Percentiles rank a stretch among this genome's conserved stretches.
Evolutionary conservation across 306 rosid species (phyloP).

Genomic region (Hylodesmum podocarpum): DNA sequence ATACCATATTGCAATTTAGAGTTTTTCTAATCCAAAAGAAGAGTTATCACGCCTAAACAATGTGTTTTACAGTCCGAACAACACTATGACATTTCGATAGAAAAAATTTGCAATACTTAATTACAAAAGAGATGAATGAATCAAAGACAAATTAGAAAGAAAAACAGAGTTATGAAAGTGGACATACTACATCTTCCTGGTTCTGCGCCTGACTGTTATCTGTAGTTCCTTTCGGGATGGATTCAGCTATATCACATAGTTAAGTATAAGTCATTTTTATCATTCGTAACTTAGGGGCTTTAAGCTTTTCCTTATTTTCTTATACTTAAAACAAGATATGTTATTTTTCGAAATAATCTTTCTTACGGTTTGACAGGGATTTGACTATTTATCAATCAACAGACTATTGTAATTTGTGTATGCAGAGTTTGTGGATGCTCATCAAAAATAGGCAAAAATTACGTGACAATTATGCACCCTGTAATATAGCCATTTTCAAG

Average conservation of each 20-base stretch:
- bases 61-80: not conserved
- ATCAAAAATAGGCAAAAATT: not conserved
- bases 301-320: no score
- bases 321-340: no score
- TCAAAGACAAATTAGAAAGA: not conserved
- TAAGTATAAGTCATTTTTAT: constrained; percentile 16
- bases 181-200: constrained; percentile 43
- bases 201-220: constrained; percentile 29
- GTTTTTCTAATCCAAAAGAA: not conserved
- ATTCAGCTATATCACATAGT: constrained; percentile 39
- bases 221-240: constrained; percentile 31
- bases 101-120: not conserved
- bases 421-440: not conserved
- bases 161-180: not conserved
- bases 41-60: not conserved
- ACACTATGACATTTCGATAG: not conserved
- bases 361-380: not conserved
- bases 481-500: no score
- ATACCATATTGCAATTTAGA: not conserved
- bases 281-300: not conserved
- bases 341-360: not conserved
- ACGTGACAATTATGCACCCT: not conserved
- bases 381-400: not conserved
- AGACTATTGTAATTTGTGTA: not conserved
- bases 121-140: not conserved